These are phyloP conservation scores for Pythium myriotylum DNA, from an alignment of 352 stramenopile species.

Conservation along the genomic window DNA sequence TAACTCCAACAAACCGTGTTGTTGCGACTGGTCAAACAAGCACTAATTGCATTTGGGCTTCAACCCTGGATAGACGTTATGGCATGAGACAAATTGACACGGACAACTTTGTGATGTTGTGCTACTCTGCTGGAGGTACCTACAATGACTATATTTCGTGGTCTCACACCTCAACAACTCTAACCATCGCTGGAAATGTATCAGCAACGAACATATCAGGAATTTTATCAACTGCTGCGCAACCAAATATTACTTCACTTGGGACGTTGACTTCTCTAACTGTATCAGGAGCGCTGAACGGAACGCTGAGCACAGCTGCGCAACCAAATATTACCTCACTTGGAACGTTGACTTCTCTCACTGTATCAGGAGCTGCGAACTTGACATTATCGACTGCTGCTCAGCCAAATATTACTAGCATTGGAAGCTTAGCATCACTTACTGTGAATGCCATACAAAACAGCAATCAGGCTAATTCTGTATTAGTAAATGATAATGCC, in stretches of 20 bases:
- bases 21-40: neutral
- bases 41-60: neutral
- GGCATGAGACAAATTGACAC: neutral
- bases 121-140: neutral
- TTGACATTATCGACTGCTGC: neutral
- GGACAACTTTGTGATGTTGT: neutral
- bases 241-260: neutral
- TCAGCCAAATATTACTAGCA: neutral
- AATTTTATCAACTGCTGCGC: neutral
- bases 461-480: too few species aligned
- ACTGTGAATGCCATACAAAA: slow-evolving; percentile 17
- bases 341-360: neutral
- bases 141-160: neutral
- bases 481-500: too few species aligned
- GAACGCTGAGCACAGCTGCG: neutral
- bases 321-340: neutral
- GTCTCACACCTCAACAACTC: neutral
- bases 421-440: slow-evolving; percentile 15
- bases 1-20: neutral
- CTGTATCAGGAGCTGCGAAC: neutral
- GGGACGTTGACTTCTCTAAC: neutral
- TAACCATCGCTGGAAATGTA: neutral
- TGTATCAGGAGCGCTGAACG: neutral
- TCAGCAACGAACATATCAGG: neutral
- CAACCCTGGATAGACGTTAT: neutral